Evolutionary conservation across 768 basidiomycete species (phyloP), one percentile per base, ranked within the genome.

Genomic region (Panaeolus cyanescens): DNA sequence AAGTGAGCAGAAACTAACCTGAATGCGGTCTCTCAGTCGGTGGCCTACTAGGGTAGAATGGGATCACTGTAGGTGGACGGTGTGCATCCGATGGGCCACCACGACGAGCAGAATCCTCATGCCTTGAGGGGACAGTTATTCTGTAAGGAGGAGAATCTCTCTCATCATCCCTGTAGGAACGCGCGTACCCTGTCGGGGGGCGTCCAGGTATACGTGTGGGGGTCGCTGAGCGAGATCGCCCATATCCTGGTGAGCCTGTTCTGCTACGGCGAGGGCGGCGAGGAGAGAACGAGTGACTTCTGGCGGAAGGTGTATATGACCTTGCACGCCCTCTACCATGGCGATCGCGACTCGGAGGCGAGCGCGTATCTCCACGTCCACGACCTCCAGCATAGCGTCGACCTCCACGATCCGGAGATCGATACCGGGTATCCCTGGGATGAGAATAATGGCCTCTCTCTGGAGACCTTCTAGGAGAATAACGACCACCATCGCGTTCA

Each of bases 101-200:
- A 17, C 28, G 32, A 5, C 30, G 32, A 19, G 19, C 13, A 34
- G 22, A 32, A 10, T 33, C n/a, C n/a, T n/a, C 61, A 7, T 39
- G 56, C 8, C 55, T 54, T 33, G 61, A 60, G 5, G 65, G 65
- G 32, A 67, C 65, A 9, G 59, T 62, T 13, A 67, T 40, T 4
- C 59, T 60, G 8, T 64, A 50, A 8, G 61, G 56, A 1, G 56
- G 56, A 6, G 62, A 58, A 55, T 31, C 40, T 32, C 53, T 28
- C 25, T 37, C 62, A 45, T 32, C 57, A 28, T 50, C 19, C 45
- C 28, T 45, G 57, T 32, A 50, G n/a, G 25, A 42, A 50, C 31
- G 59, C 32, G 56, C 37, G 30, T 42, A 40, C 15, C 56, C 36
- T 50, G 56, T 58, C 25, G 40, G 37, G 10, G 56, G 56, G n/a